A percentile compares a stretch with the other conserved stretches of the same genome.
Evolutionary conservation across 2,329 filamentous ascomycete genomes (phyloP).

Genomic region (Trichoderma sp.): DNA sequence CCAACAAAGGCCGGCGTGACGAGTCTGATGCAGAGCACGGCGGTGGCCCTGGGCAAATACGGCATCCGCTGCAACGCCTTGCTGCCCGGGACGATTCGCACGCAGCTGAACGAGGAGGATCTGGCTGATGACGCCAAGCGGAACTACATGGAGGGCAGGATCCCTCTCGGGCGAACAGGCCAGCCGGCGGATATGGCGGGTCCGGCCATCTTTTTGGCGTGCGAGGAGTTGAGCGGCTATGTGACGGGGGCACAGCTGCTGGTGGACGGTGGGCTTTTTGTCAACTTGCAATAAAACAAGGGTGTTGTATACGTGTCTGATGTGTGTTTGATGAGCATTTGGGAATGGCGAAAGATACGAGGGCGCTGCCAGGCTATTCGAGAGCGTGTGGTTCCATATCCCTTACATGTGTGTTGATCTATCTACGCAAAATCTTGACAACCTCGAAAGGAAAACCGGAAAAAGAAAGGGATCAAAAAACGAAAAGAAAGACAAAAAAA

Average conservation of each 20-base stretch:
- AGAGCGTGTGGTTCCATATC: not conserved
- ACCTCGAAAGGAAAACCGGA: too few relatives aligned
- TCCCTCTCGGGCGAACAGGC: constrained; percentile 76
- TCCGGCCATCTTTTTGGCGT: constrained; percentile 82
- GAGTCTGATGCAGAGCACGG: constrained; percentile 80
- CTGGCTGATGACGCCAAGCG: constrained; percentile 72
- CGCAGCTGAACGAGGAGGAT: constrained; percentile 83
- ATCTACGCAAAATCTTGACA: not conserved
- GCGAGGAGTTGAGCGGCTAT: constrained; percentile 75
- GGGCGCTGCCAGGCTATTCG: not conserved
- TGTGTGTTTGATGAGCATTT: not conserved
- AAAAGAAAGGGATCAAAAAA: too few relatives aligned
- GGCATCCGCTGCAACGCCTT: constrained; percentile 81
- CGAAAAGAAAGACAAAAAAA: not conserved
- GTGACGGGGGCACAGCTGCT: constrained; percentile 81
- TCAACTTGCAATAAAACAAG: constrained; percentile 70
- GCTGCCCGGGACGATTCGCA: constrained; percentile 79
- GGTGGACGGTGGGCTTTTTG: constrained; percentile 87
- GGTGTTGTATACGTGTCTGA: too few relatives aligned
- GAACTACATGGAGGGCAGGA: constrained; percentile 76
- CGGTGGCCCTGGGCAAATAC: constrained; percentile 75
- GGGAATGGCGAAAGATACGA: not conserved
- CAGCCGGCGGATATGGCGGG: constrained; percentile 74
- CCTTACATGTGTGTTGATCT: not conserved
- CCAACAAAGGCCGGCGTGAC: constrained; percentile 83